Conservation (phyloP, 331 rosid species). For the Ulmus americana region DNA sequence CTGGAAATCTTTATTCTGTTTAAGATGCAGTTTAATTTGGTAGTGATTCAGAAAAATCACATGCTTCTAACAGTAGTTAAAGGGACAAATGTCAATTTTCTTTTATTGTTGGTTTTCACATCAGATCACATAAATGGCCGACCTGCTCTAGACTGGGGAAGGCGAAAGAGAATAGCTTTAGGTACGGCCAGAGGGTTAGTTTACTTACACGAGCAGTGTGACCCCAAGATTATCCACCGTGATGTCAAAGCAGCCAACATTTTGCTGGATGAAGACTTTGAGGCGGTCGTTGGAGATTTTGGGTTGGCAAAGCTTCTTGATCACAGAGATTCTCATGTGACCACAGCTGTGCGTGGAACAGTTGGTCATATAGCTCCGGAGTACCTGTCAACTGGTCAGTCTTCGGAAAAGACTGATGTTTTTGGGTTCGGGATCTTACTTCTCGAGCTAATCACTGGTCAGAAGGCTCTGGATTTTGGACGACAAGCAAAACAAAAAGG, state of each 20-base stretch:
- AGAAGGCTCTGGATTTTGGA: slow-evolving; percentile 92
- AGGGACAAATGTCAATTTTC: neutral
- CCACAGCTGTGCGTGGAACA: slow-evolving; percentile 97
- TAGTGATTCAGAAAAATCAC: too few species aligned
- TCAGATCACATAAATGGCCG: slow-evolving; percentile 67
- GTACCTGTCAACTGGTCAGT: slow-evolving; percentile 89
- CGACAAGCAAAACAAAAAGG: slow-evolving; percentile 91
- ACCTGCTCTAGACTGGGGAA: slow-evolving; percentile 85
- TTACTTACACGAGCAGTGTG: slow-evolving; percentile 94
- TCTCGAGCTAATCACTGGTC: slow-evolving; percentile 92
- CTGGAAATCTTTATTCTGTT: too few species aligned
- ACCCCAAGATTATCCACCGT: slow-evolving; percentile 94
- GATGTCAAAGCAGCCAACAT: slow-evolving; percentile 98
- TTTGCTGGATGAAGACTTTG: slow-evolving; percentile 88
- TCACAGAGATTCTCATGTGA: slow-evolving; percentile 93
- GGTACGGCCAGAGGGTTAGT: slow-evolving; percentile 97
- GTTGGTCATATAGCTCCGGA: slow-evolving; percentile 98
- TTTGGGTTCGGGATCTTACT: slow-evolving; percentile 95
- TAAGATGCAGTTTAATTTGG: too few species aligned
- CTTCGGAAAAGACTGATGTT: slow-evolving; percentile 95
- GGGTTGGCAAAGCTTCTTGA: slow-evolving; percentile 97
- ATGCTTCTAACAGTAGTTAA: too few species aligned
- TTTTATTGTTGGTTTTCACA: slow-evolving; percentile 7
- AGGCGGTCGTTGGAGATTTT: slow-evolving; percentile 96
- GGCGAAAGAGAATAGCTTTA: slow-evolving; percentile 87